A percentile compares a stretch with the other conserved stretches of the same genome.
Evolutionary conservation across 345 rosid species (phyloP).

Genomic region (Arabidopsis suecica): DNA sequence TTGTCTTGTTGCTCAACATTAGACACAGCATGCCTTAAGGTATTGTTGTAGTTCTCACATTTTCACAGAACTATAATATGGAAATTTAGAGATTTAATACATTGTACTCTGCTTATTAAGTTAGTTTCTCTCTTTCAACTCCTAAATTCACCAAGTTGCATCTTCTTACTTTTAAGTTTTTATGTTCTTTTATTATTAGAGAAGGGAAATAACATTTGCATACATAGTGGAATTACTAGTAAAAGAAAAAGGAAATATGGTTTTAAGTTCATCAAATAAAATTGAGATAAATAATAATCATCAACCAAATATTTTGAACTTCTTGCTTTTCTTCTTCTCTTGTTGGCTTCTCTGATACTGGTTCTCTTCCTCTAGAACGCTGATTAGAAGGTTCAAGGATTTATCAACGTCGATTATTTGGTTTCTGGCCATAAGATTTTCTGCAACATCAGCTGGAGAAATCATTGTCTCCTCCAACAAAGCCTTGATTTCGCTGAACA

Average conservation of each 20-base stretch:
- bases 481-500: slow-evolving; percentile 33
- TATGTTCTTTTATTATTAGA: background rate
- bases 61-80: slow-evolving; percentile 20
- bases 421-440: slow-evolving; percentile 47
- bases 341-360: background rate
- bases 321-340: slow-evolving; percentile 18
- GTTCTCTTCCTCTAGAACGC: slow-evolving; percentile 35
- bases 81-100: slow-evolving; percentile 23
- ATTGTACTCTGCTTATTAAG: background rate
- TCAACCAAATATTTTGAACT: slow-evolving; percentile 25
- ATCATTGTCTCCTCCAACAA: slow-evolving; percentile 46
- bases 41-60: slow-evolving; percentile 30
- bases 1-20: background rate
- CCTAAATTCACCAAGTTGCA: background rate
- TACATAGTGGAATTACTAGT: background rate
- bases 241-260: background rate
- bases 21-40: slow-evolving; percentile 12
- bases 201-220: background rate
- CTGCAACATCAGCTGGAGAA: slow-evolving; percentile 55
- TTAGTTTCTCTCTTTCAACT: background rate
- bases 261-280: background rate
- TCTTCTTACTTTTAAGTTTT: background rate
- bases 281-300: slow-evolving; percentile 4
- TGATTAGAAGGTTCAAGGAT: slow-evolving; percentile 44
- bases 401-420: slow-evolving; percentile 26